Evolutionary conservation across 202 grass and related monocot species (phyloP).

Genomic region (Saccharum hybrid): DNA sequence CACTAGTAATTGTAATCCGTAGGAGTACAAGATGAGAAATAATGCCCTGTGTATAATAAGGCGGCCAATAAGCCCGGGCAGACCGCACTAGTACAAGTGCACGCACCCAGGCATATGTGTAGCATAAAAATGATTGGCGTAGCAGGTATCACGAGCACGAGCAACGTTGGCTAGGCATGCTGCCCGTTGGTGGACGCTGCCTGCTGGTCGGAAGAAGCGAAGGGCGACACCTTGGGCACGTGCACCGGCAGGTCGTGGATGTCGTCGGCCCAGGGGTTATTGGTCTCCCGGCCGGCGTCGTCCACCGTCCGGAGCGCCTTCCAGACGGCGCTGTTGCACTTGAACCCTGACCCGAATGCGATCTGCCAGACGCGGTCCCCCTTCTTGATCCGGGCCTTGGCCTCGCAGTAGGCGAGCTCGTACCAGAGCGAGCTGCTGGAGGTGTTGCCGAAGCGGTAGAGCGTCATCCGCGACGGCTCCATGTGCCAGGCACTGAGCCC

Average conservation of each 20-base stretch:
- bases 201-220: background rate
- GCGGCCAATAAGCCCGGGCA: no score
- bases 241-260: constrained; percentile 65
- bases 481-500: constrained; percentile 72
- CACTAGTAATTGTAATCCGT: no score
- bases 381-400: constrained; percentile 43
- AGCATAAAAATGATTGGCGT: no score
- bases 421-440: constrained; percentile 73
- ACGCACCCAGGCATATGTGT: no score
- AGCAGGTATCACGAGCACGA: no score
- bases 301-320: constrained; percentile 65
- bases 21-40: no score
- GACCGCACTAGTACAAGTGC: no score
- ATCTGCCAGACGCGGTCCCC: constrained; percentile 62
- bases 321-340: constrained; percentile 94
- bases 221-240: constrained; percentile 65
- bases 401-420: constrained; percentile 68
- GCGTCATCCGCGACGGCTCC: constrained; percentile 88
- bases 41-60: no score
- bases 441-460: constrained; percentile 57
- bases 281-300: constrained; percentile 14
- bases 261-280: constrained; percentile 60
- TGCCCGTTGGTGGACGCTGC: background rate
- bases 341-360: constrained; percentile 82
- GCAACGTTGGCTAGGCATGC: constrained; percentile 1